These are phyloP conservation scores for Collybiopsis luxurians DNA, from an alignment of 768 basidiomycete genomes.

Conservation along the genomic window DNA sequence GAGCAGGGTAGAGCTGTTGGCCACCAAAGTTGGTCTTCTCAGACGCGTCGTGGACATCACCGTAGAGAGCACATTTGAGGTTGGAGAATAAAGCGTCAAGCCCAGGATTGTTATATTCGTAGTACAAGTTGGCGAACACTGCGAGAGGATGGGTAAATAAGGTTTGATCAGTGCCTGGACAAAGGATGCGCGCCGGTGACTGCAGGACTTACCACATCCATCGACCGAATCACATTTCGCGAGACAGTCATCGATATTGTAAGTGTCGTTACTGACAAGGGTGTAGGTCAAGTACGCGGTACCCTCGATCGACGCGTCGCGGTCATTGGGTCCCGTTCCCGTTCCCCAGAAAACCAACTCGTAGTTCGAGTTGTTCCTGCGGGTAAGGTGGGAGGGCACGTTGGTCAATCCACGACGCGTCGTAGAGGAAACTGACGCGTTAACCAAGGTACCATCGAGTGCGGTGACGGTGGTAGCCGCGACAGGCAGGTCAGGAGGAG, in stretches of 20 bases:
- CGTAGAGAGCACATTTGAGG: conserved; percentile 18
- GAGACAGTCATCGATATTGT: conserved; percentile 14
- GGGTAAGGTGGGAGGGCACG: not conserved
- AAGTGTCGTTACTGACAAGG: conserved; percentile 17
- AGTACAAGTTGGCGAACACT: conserved; percentile 20
- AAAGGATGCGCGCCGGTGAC: not conserved
- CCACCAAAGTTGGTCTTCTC: conserved; percentile 16
- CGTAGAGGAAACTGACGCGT: conserved; percentile 6
- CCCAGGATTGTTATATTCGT: conserved; percentile 15
- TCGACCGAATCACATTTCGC: conserved; percentile 12
- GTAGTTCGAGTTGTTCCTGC: conserved; percentile 12
- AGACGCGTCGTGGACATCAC: conserved; percentile 15
- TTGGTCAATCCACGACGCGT: not conserved
- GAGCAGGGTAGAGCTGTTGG: conserved; percentile 5
- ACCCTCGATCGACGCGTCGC: conserved; percentile 15
- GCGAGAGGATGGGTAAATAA: not conserved
- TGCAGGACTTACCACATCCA: conserved; percentile 14
- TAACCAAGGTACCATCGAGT: conserved; percentile 14
- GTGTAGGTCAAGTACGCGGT: conserved; percentile 18
- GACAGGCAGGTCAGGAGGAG: conserved; percentile 13
- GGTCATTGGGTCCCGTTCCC: conserved; percentile 10
- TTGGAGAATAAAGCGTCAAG: conserved; percentile 21
- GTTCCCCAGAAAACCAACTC: conserved; percentile 15
- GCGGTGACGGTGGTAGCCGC: conserved; percentile 16
- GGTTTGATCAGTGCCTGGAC: not conserved